Percentiles rank a stretch among this genome's conserved stretches.
Evolutionary conservation across 2,329 filamentous ascomycete genomes (phyloP).

Genomic region (Cordyceps pruinosa): DNA sequence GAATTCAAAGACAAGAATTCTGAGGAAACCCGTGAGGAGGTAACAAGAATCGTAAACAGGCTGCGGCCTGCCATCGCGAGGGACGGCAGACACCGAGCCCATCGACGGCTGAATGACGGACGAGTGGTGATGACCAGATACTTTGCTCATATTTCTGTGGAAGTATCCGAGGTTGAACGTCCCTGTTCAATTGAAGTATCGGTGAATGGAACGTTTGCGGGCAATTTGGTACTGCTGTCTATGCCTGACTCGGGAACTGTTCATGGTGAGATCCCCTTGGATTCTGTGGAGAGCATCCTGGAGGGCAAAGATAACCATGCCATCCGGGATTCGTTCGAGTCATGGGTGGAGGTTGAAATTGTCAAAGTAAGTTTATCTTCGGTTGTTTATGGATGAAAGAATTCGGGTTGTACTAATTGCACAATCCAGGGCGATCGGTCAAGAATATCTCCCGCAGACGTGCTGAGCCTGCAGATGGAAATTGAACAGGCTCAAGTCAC

Average conservation of each 20-base stretch:
- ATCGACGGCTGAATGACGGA: neutral
- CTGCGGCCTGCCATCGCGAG: conserved; percentile 21
- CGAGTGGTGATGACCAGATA: conserved; percentile 20
- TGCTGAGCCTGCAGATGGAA: neutral
- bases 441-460: neutral
- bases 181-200: conserved; percentile 30
- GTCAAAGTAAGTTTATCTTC: conserved; percentile 22
- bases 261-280: conserved; percentile 32
- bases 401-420: neutral
- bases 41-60: conserved; percentile 27
- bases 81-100: neutral
- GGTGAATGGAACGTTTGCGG: conserved; percentile 25
- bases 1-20: conserved; percentile 28
- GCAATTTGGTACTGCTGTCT: conserved; percentile 30
- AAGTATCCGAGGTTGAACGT: conserved; percentile 29
- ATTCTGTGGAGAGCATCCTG: conserved; percentile 34
- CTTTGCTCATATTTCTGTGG: conserved; percentile 28
- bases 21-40: conserved; percentile 24
- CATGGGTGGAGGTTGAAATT: conserved; percentile 26
- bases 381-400: neutral
- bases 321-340: neutral
- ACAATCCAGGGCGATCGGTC: neutral
- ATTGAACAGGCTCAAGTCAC: conserved; percentile 2
- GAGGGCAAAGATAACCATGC: neutral
- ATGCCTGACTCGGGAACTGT: conserved; percentile 27